Percentiles rank a stretch among this genome's conserved stretches.
phyloP scores from a whole-genome alignment of 345 rosid genomes.

The Lepidium didymum region DNA sequence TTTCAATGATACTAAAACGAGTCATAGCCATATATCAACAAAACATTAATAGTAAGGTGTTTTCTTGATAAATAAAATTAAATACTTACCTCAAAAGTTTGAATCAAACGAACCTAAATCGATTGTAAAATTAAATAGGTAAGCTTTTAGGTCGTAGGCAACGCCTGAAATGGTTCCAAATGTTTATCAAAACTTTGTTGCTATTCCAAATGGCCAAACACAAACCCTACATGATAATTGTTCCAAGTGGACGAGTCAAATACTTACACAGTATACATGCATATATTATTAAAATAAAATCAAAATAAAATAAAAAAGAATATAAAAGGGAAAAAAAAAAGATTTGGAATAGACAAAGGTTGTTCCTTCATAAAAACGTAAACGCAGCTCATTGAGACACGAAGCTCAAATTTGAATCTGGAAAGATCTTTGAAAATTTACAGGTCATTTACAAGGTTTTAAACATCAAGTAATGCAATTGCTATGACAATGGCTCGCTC shows the following conservation, averaged over 20 bases:
- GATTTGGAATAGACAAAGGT: not conserved
- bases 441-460: not conserved
- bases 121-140: not conserved
- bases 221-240: not conserved
- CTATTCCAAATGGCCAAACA: conserved; percentile 14
- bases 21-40: no score
- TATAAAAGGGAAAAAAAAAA: not conserved
- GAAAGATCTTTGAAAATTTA: not conserved
- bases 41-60: no score
- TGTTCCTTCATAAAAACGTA: conserved; percentile 1
- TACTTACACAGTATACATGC: not conserved
- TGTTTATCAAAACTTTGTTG: not conserved
- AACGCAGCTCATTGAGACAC: conserved; percentile 17
- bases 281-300: not conserved
- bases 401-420: not conserved
- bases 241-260: conserved; percentile 13
- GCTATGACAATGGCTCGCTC: no score
- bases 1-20: no score
- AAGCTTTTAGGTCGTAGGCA: not conserved
- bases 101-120: not conserved
- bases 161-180: not conserved
- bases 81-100: no score
- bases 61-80: no score
- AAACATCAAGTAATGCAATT: no score
- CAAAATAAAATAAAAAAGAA: no score